Conservation (phyloP, 352 stramenopile species). For the Phytophthora ramorum region DNA sequence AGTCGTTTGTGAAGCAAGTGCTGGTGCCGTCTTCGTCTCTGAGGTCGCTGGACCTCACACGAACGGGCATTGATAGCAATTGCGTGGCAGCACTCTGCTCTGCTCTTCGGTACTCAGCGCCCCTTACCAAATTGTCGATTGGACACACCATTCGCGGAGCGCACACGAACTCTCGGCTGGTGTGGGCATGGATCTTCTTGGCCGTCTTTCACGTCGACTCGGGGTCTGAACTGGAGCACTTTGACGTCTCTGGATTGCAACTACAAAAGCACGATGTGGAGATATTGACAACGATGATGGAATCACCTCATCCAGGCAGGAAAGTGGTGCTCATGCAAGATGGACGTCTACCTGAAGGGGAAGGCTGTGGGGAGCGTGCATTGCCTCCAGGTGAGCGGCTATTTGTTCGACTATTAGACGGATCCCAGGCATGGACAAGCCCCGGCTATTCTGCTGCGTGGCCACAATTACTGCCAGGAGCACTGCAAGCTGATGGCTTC, state of each 20-base stretch:
- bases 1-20: conserved; percentile 21
- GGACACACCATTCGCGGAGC: conserved; percentile 33
- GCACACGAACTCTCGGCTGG: conserved; percentile 16
- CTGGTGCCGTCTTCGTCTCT: conserved; percentile 29
- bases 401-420: conserved; percentile 26
- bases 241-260: conserved; percentile 38
- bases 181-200: conserved; percentile 55
- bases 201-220: conserved; percentile 54
- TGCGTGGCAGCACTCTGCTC: conserved; percentile 37
- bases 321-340: conserved; percentile 28
- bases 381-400: conserved; percentile 28
- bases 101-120: conserved; percentile 31
- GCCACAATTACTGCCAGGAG: conserved; percentile 15
- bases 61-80: conserved; percentile 19
- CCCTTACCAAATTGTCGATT: conserved; percentile 29
- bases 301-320: conserved; percentile 28
- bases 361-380: conserved; percentile 32
- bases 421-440: conserved; percentile 29
- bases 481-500: background rate
- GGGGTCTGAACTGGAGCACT: conserved; percentile 26
- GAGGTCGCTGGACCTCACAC: conserved; percentile 32
- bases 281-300: conserved; percentile 18
- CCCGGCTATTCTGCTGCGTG: conserved; percentile 17
- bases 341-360: conserved; percentile 21
- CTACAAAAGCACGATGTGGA: conserved; percentile 12